Evolutionary conservation across 441 rosid species (phyloP).

Genomic region (Mallotus repandus): DNA sequence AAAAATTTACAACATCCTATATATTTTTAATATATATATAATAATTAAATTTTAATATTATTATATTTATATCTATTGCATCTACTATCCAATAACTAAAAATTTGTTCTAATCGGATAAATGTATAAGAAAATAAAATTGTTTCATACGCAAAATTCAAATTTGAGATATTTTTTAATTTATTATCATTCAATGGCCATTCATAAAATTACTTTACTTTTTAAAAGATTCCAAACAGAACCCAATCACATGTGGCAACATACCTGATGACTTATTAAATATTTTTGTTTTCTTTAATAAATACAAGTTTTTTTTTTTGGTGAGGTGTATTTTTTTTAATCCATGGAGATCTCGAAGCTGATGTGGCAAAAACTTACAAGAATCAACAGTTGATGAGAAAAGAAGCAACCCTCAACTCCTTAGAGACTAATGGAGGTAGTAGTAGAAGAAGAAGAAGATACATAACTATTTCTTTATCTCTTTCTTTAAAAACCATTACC

Average conservation of each 20-base stretch:
- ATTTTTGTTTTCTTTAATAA: not conserved
- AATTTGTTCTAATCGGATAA: too few relatives aligned
- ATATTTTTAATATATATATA: too few relatives aligned
- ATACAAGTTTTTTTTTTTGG: not conserved
- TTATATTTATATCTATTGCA: too few relatives aligned
- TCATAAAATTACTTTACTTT: too few relatives aligned
- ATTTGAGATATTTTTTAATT: too few relatives aligned
- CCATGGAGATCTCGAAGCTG: not conserved
- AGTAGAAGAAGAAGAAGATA: not conserved
- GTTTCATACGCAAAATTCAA: too few relatives aligned
- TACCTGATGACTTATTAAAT: not conserved
- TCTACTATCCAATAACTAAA: too few relatives aligned
- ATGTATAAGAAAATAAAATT: too few relatives aligned
- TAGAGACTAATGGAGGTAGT: not conserved
- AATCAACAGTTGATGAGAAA: not conserved
- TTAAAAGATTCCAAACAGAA: too few relatives aligned
- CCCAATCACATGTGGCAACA: not conserved
- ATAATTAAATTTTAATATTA: too few relatives aligned
- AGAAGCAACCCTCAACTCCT: constrained; percentile 3
- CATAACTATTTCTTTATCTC: not conserved
- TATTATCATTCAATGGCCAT: too few relatives aligned
- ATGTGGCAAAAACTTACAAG: not conserved
- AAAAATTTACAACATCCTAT: too few relatives aligned
- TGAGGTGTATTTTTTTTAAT: not conserved
- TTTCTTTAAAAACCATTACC: constrained; percentile 9